Percentiles rank a stretch among this genome's conserved stretches.
Conservation (phyloP, 345 rosid species). For the Brassica nigra region DNA sequence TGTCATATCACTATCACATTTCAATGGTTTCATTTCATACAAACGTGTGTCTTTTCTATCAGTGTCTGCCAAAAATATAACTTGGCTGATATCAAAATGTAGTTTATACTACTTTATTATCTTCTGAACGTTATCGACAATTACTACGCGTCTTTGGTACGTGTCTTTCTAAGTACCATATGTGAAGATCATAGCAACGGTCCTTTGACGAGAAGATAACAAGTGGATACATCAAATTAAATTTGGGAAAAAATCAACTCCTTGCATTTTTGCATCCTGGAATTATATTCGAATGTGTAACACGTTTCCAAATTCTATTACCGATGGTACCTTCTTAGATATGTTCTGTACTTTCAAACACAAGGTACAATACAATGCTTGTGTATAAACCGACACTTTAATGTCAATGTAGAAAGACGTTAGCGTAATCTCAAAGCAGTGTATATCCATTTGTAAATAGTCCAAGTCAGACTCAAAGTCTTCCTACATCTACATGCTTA, state of each 20-base stretch:
- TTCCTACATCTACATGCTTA: not conserved
- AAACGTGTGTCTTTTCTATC: not conserved
- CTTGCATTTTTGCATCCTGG: not conserved
- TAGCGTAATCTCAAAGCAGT: not conserved
- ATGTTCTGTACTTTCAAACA: not conserved
- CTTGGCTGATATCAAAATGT: not conserved
- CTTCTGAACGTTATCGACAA: not conserved
- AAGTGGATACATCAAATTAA: not conserved
- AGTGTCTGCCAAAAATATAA: not conserved
- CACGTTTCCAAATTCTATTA: constrained; percentile 6
- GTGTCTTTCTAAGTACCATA: not conserved
- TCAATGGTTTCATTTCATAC: not conserved
- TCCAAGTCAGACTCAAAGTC: constrained; percentile 2
- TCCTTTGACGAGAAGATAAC: not conserved
- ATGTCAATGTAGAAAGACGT: not conserved
- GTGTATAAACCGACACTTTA: not conserved
- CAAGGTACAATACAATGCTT: constrained; percentile 5
- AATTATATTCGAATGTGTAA: constrained; percentile 1
- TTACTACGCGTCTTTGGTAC: not conserved
- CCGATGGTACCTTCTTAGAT: not conserved
- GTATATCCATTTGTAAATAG: not conserved
- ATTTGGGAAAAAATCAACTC: not conserved
- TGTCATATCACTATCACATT: not conserved
- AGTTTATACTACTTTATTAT: not conserved
- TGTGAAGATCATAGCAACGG: not conserved